These are phyloP conservation scores for Paecilomyces sp. DNA, from an alignment of 2,329 filamentous ascomycete genomes.

Conservation along the genomic window DNA sequence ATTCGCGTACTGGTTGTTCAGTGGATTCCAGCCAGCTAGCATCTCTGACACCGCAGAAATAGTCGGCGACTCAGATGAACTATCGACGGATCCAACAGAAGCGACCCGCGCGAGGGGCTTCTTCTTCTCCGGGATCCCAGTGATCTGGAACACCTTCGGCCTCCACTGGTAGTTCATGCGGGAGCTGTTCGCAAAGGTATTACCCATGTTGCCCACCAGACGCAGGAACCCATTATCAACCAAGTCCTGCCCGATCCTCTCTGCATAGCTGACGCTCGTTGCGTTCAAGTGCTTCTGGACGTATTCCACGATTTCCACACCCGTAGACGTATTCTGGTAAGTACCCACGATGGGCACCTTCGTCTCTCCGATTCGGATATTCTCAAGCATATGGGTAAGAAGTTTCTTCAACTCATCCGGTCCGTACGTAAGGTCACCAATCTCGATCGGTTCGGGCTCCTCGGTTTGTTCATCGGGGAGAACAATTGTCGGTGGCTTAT, in stretches of 20 bases:
- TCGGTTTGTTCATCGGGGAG: conserved; percentile 62
- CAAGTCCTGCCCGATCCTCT: conserved; percentile 91
- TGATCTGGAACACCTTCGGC: conserved; percentile 79
- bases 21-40: conserved; percentile 82
- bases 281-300: conserved; percentile 81
- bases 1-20: conserved; percentile 85
- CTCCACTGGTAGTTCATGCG: conserved; percentile 98
- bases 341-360: conserved; percentile 94
- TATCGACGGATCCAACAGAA: conserved; percentile 57
- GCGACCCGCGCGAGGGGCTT: conserved; percentile 63
- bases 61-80: conserved; percentile 67
- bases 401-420: conserved; percentile 89
- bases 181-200: conserved; percentile 93
- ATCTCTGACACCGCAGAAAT: conserved; percentile 83
- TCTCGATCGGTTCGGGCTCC: conserved; percentile 80
- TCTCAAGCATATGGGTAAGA: conserved; percentile 75
- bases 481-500: conserved; percentile 68
- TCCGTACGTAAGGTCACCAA: conserved; percentile 81
- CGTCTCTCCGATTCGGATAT: conserved; percentile 77
- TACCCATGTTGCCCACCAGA: conserved; percentile 89
- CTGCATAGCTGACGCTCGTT: conserved; percentile 79
- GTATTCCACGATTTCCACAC: conserved; percentile 92
- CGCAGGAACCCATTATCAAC: conserved; percentile 79
- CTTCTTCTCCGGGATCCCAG: conserved; percentile 86
- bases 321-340: conserved; percentile 86